Conservation (phyloP, 2,329 filamentous ascomycete species). For the Aureobasidium namibiae region DNA sequence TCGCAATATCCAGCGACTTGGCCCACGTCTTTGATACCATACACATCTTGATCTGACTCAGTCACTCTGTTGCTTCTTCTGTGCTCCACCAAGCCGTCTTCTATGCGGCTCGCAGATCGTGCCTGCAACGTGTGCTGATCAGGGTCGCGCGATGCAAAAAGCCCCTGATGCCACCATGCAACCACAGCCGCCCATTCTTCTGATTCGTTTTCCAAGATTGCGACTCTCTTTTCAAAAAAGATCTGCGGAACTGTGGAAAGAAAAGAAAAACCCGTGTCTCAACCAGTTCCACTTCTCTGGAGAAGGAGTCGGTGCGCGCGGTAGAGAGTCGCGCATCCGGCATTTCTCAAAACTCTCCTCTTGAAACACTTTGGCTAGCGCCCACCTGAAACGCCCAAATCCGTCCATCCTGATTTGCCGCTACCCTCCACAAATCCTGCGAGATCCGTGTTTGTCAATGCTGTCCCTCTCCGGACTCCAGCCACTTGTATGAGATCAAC, state of each 20-base stretch:
- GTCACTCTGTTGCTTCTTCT: not conserved
- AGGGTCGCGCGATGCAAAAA: not conserved
- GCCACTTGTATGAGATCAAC: slow-evolving; percentile 13
- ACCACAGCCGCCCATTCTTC: not conserved
- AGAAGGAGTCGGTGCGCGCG: not conserved
- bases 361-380: slow-evolving; percentile 10
- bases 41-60: not conserved
- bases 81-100: not conserved
- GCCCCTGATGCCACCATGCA: not conserved
- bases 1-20: slow-evolving; percentile 1
- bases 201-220: not conserved
- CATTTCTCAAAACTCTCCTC: not conserved
- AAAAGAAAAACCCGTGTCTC: not conserved
- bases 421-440: not conserved
- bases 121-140: slow-evolving; percentile 9
- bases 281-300: not conserved
- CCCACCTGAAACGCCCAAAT: not conserved
- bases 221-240: not conserved
- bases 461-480: not conserved
- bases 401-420: slow-evolving; percentile 2
- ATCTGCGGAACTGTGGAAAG: not conserved
- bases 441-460: no score
- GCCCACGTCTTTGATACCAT: not conserved
- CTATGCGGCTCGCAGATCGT: slow-evolving; percentile 10
- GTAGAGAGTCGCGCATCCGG: not conserved